Evolutionary conservation across 1,284 basidiomycete genomes (phyloP).

Genomic region (Cutaneotrichosporon spelunceum): DNA sequence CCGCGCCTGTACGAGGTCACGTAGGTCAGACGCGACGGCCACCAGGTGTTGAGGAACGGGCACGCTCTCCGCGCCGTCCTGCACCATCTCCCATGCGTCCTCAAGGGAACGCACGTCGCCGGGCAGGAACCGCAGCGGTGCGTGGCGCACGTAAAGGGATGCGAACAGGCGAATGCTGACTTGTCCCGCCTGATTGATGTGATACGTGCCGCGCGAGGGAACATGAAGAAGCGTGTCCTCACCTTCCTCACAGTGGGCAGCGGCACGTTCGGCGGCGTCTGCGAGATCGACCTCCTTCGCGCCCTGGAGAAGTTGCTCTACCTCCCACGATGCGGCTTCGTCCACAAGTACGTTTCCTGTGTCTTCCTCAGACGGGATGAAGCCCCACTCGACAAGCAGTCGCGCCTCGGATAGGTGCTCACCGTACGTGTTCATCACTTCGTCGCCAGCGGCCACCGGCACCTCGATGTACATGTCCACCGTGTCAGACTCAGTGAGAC

Average conservation of each 20-base stretch:
- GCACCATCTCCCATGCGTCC: conserved; percentile 10
- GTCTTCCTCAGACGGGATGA: conserved; percentile 44
- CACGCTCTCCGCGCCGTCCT: conserved; percentile 6
- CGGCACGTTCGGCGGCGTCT: neutral
- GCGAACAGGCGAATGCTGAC: conserved; percentile 27
- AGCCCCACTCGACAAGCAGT: conserved; percentile 71
- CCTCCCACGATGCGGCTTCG: conserved; percentile 34
- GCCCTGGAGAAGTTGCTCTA: conserved; percentile 26
- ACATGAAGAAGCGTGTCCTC: conserved; percentile 15
- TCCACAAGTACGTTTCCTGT: conserved; percentile 19
- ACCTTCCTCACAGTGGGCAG: neutral
- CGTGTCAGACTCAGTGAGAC: conserved; percentile 29
- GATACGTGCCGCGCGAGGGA: conserved; percentile 17
- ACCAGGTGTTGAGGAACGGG: conserved; percentile 1
- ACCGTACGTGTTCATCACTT: conserved; percentile 86
- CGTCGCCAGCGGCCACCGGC: conserved; percentile 51
- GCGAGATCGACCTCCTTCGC: conserved; percentile 14
- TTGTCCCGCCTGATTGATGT: conserved; percentile 30
- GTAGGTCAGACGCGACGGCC: neutral
- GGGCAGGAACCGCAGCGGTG: neutral
- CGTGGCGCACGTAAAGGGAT: conserved; percentile 10
- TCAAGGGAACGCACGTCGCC: conserved; percentile 12
- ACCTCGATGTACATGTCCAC: conserved; percentile 48
- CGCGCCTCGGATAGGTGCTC: conserved; percentile 64
- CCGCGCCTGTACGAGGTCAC: conserved; percentile 19